Conservation (phyloP, 768 basidiomycete species). For the Gymnopilus junonius region DNA sequence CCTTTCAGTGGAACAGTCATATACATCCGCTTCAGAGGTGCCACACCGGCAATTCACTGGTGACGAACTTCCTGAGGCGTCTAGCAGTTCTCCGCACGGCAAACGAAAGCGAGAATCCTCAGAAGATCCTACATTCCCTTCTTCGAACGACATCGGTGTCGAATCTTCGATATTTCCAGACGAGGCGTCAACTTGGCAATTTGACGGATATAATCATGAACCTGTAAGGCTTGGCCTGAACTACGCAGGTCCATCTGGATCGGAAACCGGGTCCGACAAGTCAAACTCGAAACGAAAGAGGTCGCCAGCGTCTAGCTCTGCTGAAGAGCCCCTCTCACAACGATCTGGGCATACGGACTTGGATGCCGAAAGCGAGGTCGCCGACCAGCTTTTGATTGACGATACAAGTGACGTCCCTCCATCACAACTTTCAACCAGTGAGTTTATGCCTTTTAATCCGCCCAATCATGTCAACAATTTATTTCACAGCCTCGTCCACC, state of each 20-base stretch:
- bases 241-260: slow-evolving; percentile 1
- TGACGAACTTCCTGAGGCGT: not conserved
- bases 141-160: not conserved
- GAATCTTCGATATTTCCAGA: not conserved
- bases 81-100: not conserved
- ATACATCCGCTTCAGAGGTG: not conserved
- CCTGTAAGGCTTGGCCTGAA: not conserved
- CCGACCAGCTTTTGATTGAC: not conserved
- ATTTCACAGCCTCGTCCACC: not conserved
- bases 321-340: not conserved
- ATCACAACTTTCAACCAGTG: slow-evolving; percentile 2
- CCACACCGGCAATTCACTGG: not conserved
- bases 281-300: slow-evolving; percentile 7
- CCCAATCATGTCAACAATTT: not conserved
- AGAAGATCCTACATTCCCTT: not conserved
- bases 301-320: slow-evolving; percentile 3
- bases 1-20: not conserved
- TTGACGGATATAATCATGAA: not conserved
- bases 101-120: not conserved
- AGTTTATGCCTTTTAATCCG: not conserved
- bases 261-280: not conserved
- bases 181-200: not conserved
- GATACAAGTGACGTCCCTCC: not conserved
- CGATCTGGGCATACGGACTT: not conserved
- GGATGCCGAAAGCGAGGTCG: slow-evolving; percentile 12